Evolutionary conservation across 1,284 basidiomycete species (phyloP).

Genomic region (Cryptococcus sp.): DNA sequence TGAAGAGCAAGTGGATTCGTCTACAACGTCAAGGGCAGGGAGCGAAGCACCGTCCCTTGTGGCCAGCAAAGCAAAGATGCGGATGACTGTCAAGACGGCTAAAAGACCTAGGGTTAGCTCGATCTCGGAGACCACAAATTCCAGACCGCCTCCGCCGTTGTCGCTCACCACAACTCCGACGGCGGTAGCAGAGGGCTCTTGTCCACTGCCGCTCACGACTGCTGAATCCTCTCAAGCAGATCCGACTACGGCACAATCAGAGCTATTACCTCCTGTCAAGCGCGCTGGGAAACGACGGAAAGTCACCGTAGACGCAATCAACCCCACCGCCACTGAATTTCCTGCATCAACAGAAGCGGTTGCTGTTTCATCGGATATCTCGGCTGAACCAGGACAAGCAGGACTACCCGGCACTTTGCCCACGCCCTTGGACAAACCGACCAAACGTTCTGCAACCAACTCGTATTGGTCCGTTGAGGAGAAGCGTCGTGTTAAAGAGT

Average conservation of each 20-base stretch:
- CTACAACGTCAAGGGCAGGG: slow-evolving; percentile 30
- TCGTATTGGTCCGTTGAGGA: slow-evolving; percentile 61
- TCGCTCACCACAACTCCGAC: not conserved
- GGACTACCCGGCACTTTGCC: not conserved
- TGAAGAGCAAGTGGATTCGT: slow-evolving; percentile 15
- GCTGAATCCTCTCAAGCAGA: slow-evolving; percentile 2
- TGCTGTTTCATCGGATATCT: not conserved
- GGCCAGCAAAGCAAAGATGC: slow-evolving; percentile 29
- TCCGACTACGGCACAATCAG: slow-evolving; percentile 11
- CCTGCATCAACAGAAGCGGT: not conserved
- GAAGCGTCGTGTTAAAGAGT: slow-evolving; percentile 61
- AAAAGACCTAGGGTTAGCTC: slow-evolving; percentile 44
- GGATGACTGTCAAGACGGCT: slow-evolving; percentile 29
- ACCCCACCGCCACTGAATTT: not conserved
- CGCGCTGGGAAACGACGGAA: slow-evolving; percentile 36
- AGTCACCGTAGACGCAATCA: not conserved
- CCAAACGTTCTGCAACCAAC: slow-evolving; percentile 31
- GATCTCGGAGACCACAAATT: slow-evolving; percentile 10
- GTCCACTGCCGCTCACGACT: not conserved
- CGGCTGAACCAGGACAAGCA: not conserved
- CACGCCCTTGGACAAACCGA: slow-evolving; percentile 18
- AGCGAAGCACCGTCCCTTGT: slow-evolving; percentile 31
- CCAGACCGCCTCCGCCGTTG: slow-evolving; percentile 3
- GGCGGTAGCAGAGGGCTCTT: not conserved
- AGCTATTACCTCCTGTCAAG: slow-evolving; percentile 43